phyloP scores from a whole-genome alignment of 768 basidiomycete species.

The Grammothele lineata region DNA sequence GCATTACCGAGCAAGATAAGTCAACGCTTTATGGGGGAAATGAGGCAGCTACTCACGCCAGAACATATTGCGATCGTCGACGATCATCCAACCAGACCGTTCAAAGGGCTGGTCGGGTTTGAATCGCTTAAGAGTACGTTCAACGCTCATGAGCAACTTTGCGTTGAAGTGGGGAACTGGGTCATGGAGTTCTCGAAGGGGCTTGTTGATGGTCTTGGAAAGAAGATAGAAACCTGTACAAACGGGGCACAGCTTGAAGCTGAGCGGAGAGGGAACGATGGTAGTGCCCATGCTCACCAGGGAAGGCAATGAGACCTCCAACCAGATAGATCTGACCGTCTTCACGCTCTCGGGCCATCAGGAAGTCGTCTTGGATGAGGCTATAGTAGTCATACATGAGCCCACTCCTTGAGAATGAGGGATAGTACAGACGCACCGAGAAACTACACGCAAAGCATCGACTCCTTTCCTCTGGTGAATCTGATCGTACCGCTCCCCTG shows the following conservation, averaged over 20 bases:
- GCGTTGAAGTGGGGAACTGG: conserved; percentile 32
- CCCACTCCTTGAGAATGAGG: neutral
- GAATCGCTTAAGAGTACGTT: conserved; percentile 33
- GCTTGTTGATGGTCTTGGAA: conserved; percentile 29
- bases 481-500: conserved; percentile 19
- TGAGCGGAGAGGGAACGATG: neutral
- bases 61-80: conserved; percentile 28
- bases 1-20: no score
- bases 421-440: conserved; percentile 18
- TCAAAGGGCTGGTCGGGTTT: conserved; percentile 31
- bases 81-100: conserved; percentile 33
- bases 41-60: conserved; percentile 18
- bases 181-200: conserved; percentile 24
- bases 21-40: neutral
- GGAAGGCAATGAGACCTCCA: conserved; percentile 31
- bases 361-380: conserved; percentile 31
- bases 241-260: neutral
- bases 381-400: conserved; percentile 14
- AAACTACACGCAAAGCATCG: conserved; percentile 25
- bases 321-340: conserved; percentile 34
- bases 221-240: conserved; percentile 30
- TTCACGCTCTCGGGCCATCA: conserved; percentile 31
- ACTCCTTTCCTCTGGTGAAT: conserved; percentile 15
- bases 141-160: conserved; percentile 31
- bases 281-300: conserved; percentile 14